Evolutionary conservation across 768 basidiomycete species (phyloP), one percentile per base, ranked within the genome.

Genomic region (Amylocystis lapponica): DNA sequence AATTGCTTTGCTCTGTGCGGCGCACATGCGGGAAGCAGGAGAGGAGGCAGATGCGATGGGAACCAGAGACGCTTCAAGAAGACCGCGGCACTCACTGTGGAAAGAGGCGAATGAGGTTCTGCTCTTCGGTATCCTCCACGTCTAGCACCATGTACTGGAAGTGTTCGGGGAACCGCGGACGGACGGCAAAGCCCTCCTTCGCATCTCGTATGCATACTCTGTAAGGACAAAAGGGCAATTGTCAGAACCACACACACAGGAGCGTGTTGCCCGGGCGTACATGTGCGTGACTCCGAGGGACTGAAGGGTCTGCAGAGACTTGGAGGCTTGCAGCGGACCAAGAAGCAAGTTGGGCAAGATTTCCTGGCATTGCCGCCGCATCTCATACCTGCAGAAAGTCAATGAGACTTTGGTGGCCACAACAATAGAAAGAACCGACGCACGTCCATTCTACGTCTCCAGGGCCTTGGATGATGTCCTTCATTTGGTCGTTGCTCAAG

Each of bases 331-430:
- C 49, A 93, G 90, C 3, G 92, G 91, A 1, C 92, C 92, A 5
- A 96, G 78, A 21, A 80, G 70, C 27, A 96, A 78, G 14, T 80
- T 79, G 20, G 88, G 84, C 0, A 89, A 69, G 50, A 95, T 94
- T 62, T 93, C 86, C 66, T 96, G 92, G 54, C 89, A 91, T 56
- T 94, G 86, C n/a, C 92, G 72, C 23, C 92, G 75, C 93, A 96
- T 94, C 65, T 95, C 92, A 57, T 96, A 96, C 56, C 86, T 90
- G 42, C 21, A 36, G 19, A 27, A 32, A 11, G 27, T 21, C 17
- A 23, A 16, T 13, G 8, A 13, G 35, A 43, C 34, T 33, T 31
- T 5, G 30, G 35, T 39, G 9, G 33, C 7, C 26, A 16, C 27
- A 31, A 23, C 23, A 21, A 20, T 6, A 1, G 29, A 13, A 31